Evolutionary conservation across 176 grass and related monocot genomes (phyloP), one percentile per base, ranked within the genome.

Genomic region (Puya raimondii): DNA sequence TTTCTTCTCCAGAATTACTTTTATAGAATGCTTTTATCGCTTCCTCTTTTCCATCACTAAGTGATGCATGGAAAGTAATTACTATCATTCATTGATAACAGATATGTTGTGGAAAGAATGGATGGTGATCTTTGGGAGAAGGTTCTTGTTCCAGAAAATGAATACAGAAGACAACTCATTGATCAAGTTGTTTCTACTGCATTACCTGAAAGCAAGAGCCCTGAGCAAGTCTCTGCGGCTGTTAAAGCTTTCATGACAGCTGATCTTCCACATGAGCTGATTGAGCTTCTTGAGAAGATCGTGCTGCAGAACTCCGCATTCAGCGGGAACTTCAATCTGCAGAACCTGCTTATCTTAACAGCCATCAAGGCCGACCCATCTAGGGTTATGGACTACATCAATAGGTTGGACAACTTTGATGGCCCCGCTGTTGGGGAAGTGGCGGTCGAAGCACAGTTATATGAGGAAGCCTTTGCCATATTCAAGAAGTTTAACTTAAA

Each of bases 171-270:
- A 64, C 93, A 92, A 48, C 82, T 96, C 33, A 96, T 96, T 71
- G 93, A 96, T 74, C 89, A 96, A 87, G 93, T 96, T 79, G 93
- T 96, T 85, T 92, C 89, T 47, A 96, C 93, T 1, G 93, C 93
- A 10, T 81, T 92, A 64, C 93, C 93, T 74, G 93, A 96, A 72
- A 89, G 88, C 89, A 96, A 90, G 86, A 96, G 86, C 73, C 93
- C 93, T 23, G 93, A 92, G 70, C 93, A 96, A 92, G 89, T 96
- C 11, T 96, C 93, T 82, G 93, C 93, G 76, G 93, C 93, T 51
- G 93, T 96, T 70, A 92, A 96, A 76, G 93, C 93, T 80, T 96
- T 96, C 79, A 96, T 96, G 93, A 91, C 89, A 42, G 89, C 93
- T 85, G 93, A 96, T 71, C 89, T 96, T 12, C 89, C 93, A 21